These are phyloP conservation scores for Ustilago trichophora DNA, from an alignment of 1,284 basidiomycete genomes.

Conservation along the genomic window DNA sequence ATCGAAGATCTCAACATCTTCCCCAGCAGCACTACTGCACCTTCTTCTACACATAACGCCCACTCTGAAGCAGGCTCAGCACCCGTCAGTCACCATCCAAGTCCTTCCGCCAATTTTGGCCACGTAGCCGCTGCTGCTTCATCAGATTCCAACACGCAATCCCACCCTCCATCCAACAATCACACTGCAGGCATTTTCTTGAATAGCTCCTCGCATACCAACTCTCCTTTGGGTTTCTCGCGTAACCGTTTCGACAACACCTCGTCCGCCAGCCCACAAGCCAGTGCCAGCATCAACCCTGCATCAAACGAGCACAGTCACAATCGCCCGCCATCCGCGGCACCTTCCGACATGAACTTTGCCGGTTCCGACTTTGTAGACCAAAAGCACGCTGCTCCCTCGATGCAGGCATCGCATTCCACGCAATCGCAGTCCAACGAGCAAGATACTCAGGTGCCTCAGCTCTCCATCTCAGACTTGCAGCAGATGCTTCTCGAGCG, in stretches of 20 bases:
- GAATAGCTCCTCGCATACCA: constrained; percentile 24
- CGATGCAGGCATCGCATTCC: constrained; percentile 13
- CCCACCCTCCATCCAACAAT: no score
- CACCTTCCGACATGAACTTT: constrained; percentile 16
- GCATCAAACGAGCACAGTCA: constrained; percentile 17
- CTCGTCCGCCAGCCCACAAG: constrained; percentile 28
- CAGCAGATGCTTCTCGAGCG: constrained; percentile 53
- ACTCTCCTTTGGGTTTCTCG: constrained; percentile 26
- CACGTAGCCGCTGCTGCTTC: constrained; percentile 1
- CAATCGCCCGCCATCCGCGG: constrained; percentile 15
- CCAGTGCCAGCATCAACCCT: neutral
- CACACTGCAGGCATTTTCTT: constrained; percentile 7
- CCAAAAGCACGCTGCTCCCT: neutral
- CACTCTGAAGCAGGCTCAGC: constrained; percentile 32
- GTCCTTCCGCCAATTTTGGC: constrained; percentile 22
- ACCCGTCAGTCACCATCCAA: constrained; percentile 45
- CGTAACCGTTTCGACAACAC: constrained; percentile 37
- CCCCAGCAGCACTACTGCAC: constrained; percentile 6
- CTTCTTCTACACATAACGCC: constrained; percentile 23
- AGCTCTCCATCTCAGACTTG: constrained; percentile 45
- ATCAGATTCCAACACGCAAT: constrained; percentile 8
- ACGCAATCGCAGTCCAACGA: constrained; percentile 19
- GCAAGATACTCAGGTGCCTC: constrained; percentile 11
- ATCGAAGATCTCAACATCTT: constrained; percentile 52
- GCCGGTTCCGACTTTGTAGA: neutral